Conservation (phyloP, 2,329 filamentous ascomycete genomes). For the Leptoxyphium fumago region DNA sequence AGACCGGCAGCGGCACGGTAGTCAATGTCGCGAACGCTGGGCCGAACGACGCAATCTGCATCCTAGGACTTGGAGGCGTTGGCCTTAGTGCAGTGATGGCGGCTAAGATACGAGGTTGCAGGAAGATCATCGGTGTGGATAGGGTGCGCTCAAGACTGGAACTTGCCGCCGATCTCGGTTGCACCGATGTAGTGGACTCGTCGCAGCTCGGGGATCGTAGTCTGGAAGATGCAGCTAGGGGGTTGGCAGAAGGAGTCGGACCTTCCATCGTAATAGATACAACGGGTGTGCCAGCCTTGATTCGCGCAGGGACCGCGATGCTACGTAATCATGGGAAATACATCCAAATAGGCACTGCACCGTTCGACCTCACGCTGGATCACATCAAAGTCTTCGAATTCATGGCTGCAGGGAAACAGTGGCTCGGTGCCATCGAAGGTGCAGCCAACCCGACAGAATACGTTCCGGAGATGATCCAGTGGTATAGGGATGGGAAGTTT, state of each 20-base stretch:
- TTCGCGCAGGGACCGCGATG: constrained; percentile 29
- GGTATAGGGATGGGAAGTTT: constrained; percentile 33
- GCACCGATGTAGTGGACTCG: constrained; percentile 25
- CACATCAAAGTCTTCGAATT: constrained; percentile 29
- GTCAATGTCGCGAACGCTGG: constrained; percentile 25
- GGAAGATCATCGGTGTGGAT: constrained; percentile 28
- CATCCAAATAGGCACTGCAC: constrained; percentile 36
- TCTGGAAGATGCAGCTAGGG: constrained; percentile 22
- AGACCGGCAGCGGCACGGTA: constrained; percentile 30
- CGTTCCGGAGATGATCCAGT: constrained; percentile 34
- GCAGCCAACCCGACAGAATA: constrained; percentile 28
- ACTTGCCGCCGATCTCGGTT: constrained; percentile 26
- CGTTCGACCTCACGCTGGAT: constrained; percentile 27
- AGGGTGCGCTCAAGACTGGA: constrained; percentile 22
- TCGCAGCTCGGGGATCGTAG: constrained; percentile 18
- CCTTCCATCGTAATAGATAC: constrained; percentile 36
- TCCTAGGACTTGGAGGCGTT: constrained; percentile 33
- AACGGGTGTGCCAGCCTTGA: constrained; percentile 30
- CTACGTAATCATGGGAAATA: constrained; percentile 33
- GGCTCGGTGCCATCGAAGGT: constrained; percentile 35
- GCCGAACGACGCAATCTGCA: constrained; percentile 23
- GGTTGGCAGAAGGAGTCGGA: constrained; percentile 24
- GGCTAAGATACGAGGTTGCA: constrained; percentile 28
- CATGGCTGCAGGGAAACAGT: constrained; percentile 34
- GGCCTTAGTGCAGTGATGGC: constrained; percentile 35